A percentile compares a stretch with the other conserved stretches of the same genome.
These are phyloP conservation scores for Colletotrichum endophyticum DNA, from an alignment of 2,329 filamentous ascomycete species.

Conservation along the genomic window DNA sequence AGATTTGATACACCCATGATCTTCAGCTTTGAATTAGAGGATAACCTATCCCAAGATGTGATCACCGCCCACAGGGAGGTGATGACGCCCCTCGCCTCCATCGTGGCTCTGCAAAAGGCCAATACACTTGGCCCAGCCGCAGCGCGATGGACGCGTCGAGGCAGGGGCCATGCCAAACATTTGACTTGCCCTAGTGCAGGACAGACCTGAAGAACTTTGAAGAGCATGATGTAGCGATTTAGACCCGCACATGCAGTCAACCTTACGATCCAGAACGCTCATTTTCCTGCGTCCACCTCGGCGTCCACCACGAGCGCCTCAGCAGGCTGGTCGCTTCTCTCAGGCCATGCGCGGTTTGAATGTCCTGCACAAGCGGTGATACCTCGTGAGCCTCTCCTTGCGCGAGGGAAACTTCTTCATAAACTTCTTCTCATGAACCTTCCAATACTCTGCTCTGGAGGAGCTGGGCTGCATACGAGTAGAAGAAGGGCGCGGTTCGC, in stretches of 20 bases:
- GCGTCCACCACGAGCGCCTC: neutral
- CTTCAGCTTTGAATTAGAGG: neutral
- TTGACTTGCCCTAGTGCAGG: neutral
- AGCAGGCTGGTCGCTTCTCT: neutral
- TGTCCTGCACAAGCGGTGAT: fast-evolving
- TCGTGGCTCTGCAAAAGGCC: neutral
- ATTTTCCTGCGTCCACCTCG: slow-evolving; percentile 23
- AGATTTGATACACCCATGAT: too few species aligned
- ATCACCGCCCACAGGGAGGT: neutral
- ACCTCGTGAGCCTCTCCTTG: fast-evolving
- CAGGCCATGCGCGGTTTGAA: fast-evolving
- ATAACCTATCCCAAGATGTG: neutral
- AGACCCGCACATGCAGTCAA: neutral
- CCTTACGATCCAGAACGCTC: neutral
- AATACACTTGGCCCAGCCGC: neutral
- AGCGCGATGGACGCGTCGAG: neutral
- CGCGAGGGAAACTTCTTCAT: neutral
- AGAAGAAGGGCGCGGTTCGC: neutral
- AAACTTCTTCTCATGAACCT: neutral
- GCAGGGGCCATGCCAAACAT: neutral
- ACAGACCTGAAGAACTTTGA: neutral
- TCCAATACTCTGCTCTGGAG: neutral
- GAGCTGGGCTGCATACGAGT: neutral
- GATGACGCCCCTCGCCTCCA: neutral
- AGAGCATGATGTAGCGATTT: neutral